A percentile compares a stretch with the other conserved stretches of the same genome.
These are phyloP conservation scores for Naganishia onofrii DNA, from an alignment of 768 basidiomycete genomes.

Conservation along the genomic window DNA sequence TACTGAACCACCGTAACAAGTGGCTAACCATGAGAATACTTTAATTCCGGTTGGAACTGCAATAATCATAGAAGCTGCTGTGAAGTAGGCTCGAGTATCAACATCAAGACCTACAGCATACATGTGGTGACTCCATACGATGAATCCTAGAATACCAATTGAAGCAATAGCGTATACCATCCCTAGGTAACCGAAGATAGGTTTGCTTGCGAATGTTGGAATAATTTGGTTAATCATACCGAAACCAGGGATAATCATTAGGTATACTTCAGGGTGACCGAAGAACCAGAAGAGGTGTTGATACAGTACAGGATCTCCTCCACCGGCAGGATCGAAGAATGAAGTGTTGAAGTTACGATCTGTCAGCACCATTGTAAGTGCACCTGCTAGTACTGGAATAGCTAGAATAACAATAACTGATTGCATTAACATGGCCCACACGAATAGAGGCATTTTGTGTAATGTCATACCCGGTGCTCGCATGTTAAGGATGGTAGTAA, in stretches of 20 bases:
- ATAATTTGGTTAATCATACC: conserved; percentile 28
- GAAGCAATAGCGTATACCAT: conserved; percentile 22
- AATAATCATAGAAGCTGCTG: conserved; percentile 26
- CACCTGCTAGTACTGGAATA: conserved; percentile 34
- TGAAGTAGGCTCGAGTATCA: conserved; percentile 26
- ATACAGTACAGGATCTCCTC: conserved; percentile 29
- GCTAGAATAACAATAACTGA: conserved; percentile 37
- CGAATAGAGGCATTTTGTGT: conserved; percentile 39
- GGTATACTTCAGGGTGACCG: conserved; percentile 25
- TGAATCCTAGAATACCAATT: conserved; percentile 27
- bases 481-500: conserved; percentile 40
- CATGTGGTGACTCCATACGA: conserved; percentile 27
- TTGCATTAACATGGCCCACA: conserved; percentile 38
- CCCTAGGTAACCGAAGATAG: conserved; percentile 25
- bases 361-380: conserved; percentile 32
- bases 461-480: conserved; percentile 37
- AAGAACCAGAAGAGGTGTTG: conserved; percentile 30
- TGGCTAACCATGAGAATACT: conserved; percentile 22
- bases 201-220: conserved; percentile 26
- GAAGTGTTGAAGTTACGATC: conserved; percentile 31
- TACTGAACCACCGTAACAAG: conserved; percentile 22
- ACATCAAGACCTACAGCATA: conserved; percentile 26
- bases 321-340: conserved; percentile 33
- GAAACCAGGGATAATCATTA: conserved; percentile 29
- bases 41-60: conserved; percentile 25